phyloP scores from a whole-genome alignment of 352 stramenopile species.

The Phytophthora hybrid region DNA sequence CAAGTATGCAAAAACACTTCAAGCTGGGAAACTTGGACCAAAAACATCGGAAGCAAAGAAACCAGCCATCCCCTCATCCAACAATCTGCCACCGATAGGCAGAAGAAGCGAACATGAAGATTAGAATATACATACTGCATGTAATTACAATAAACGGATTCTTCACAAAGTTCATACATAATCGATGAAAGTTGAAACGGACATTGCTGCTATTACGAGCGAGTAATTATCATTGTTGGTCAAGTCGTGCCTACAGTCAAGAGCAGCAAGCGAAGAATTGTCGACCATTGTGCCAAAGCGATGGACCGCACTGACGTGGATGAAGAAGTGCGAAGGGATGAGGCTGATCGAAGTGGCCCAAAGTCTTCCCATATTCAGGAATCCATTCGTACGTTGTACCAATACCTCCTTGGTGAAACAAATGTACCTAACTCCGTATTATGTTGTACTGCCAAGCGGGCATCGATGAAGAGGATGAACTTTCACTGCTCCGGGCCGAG shows the following conservation, averaged over 20 bases:
- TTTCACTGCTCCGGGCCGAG: constrained; percentile 63
- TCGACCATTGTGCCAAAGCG: not conserved
- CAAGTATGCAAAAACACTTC: constrained; percentile 34
- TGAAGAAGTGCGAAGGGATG: constrained; percentile 34
- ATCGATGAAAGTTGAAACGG: constrained; percentile 28
- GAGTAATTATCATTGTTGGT: not conserved
- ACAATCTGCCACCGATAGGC: constrained; percentile 42
- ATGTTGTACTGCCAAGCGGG: constrained; percentile 12
- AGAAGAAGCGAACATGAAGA: constrained; percentile 38
- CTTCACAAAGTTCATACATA: not conserved
- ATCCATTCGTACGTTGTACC: constrained; percentile 32
- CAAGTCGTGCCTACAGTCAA: not conserved
- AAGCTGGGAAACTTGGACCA: constrained; percentile 16
- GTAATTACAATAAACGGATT: not conserved
- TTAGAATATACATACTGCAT: constrained; percentile 14
- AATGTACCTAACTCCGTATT: not conserved
- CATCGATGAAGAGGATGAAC: constrained; percentile 46
- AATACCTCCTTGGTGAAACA: not conserved
- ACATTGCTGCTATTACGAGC: constrained; percentile 17
- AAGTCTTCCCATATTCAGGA: constrained; percentile 45
- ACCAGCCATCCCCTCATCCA: constrained; percentile 8
- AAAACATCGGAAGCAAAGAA: constrained; percentile 27
- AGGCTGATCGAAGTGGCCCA: constrained; percentile 26
- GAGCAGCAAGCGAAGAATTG: not conserved
- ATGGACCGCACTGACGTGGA: constrained; percentile 32